A percentile compares a stretch with the other conserved stretches of the same genome.
Conservation (phyloP, 169 alveolate species). For the Cryptosporidium andersoni region DNA sequence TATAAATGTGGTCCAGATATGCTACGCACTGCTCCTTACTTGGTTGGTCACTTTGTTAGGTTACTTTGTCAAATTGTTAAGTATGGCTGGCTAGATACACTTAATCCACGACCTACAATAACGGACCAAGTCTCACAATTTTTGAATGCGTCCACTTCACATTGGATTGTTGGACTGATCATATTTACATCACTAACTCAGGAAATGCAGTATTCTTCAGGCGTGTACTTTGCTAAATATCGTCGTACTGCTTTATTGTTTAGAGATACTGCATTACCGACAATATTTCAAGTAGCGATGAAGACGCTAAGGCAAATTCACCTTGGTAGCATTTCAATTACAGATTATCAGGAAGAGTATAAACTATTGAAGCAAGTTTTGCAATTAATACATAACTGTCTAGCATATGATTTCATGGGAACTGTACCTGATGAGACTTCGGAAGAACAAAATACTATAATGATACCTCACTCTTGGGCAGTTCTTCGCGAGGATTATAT, state of each 20-base stretch:
- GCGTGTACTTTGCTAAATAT: constrained; percentile 84
- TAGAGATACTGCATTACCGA: constrained; percentile 89
- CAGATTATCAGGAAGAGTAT: constrained; percentile 79
- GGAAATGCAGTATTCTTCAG: constrained; percentile 86
- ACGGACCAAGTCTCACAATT: constrained; percentile 79
- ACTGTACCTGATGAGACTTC: constrained; percentile 93
- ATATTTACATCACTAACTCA: constrained; percentile 88
- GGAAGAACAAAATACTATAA: constrained; percentile 91
- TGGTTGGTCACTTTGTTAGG: constrained; percentile 87
- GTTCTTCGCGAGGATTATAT: constrained; percentile 85
- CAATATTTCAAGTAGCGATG: constrained; percentile 84
- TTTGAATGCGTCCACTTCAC: constrained; percentile 87
- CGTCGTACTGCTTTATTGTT: constrained; percentile 91
- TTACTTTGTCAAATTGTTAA: constrained; percentile 86
- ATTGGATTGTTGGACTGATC: constrained; percentile 92
- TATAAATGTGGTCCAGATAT: constrained; percentile 90
- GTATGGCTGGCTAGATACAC: constrained; percentile 89
- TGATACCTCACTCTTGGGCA: constrained; percentile 92
- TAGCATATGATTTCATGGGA: constrained; percentile 93
- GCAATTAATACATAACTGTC: constrained; percentile 87
- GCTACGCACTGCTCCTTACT: constrained; percentile 87
- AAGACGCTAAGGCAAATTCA: constrained; percentile 72
- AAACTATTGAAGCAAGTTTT: constrained; percentile 87
- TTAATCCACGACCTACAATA: constrained; percentile 79
- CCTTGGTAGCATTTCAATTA: constrained; percentile 48